Evolutionary conservation across 768 basidiomycete genomes (phyloP).

Genomic region (Trametes gibbosa): DNA sequence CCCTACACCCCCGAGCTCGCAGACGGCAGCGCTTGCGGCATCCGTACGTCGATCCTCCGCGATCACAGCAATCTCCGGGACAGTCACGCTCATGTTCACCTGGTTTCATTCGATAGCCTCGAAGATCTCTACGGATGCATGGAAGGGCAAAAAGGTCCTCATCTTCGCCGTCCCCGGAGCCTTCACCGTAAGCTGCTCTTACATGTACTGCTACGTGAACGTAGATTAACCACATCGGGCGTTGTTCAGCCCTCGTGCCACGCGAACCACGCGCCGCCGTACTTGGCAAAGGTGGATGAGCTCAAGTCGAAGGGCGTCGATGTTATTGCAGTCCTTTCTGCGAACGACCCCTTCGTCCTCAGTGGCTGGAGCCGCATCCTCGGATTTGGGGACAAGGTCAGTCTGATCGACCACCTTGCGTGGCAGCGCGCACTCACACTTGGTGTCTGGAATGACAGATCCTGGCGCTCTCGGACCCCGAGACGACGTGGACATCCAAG

Average conservation of each 20-base stretch:
- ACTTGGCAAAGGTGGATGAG: conserved; percentile 60
- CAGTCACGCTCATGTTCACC: neutral
- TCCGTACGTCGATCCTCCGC: conserved; percentile 46
- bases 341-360: conserved; percentile 79
- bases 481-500: conserved; percentile 31
- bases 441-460: conserved; percentile 22
- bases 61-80: neutral
- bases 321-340: conserved; percentile 65
- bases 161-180: conserved; percentile 76
- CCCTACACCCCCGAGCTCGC: conserved; percentile 65
- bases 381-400: conserved; percentile 55
- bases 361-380: conserved; percentile 34
- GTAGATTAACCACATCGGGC: neutral
- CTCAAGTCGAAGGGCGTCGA: conserved; percentile 76
- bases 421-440: neutral
- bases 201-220: neutral
- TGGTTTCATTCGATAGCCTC: conserved; percentile 37
- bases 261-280: conserved; percentile 45
- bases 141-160: conserved; percentile 81
- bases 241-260: conserved; percentile 36
- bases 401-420: conserved; percentile 16
- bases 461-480: conserved; percentile 33
- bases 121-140: conserved; percentile 53
- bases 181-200: conserved; percentile 56
- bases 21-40: conserved; percentile 58